Evolutionary conservation across 129 eudicot species (phyloP).

Genomic region (Logfia minima): DNA sequence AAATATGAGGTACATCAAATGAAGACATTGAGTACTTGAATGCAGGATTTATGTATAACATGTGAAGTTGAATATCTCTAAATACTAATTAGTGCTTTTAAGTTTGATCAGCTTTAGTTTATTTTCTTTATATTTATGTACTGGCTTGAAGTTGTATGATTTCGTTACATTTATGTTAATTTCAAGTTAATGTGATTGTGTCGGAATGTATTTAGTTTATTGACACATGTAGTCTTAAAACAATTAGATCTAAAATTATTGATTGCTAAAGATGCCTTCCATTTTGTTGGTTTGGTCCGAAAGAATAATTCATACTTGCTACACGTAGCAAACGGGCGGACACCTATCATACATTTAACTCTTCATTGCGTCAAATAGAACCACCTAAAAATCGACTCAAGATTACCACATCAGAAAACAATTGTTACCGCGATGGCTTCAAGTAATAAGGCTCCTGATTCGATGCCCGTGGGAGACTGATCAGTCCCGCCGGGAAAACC

Average conservation of each 20-base stretch:
- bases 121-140: not conserved
- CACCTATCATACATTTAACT: conserved; percentile 26
- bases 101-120: conserved; percentile 11
- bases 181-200: conserved; percentile 9
- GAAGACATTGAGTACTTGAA: conserved; percentile 19
- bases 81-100: conserved; percentile 13
- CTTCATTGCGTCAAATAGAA: conserved; percentile 12
- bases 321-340: conserved; percentile 25
- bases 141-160: conserved; percentile 6
- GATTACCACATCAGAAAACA: conserved; percentile 3
- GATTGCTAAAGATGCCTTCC: not conserved
- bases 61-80: conserved; percentile 5
- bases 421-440: conserved; percentile 49
- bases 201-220: not conserved
- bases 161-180: not conserved
- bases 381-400: conserved; percentile 17
- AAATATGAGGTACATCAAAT: conserved; percentile 27
- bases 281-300: conserved; percentile 2
- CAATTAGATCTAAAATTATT: not conserved
- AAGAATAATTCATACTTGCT: conserved; percentile 21
- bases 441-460: conserved; percentile 48
- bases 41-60: conserved; percentile 1
- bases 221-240: not conserved
- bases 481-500: conserved; percentile 76
- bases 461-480: conserved; percentile 66